A percentile compares a stretch with the other conserved stretches of the same genome.
Evolutionary conservation across 2,329 filamentous ascomycete genomes (phyloP).

Genomic region (Stromatinia cepivora): DNA sequence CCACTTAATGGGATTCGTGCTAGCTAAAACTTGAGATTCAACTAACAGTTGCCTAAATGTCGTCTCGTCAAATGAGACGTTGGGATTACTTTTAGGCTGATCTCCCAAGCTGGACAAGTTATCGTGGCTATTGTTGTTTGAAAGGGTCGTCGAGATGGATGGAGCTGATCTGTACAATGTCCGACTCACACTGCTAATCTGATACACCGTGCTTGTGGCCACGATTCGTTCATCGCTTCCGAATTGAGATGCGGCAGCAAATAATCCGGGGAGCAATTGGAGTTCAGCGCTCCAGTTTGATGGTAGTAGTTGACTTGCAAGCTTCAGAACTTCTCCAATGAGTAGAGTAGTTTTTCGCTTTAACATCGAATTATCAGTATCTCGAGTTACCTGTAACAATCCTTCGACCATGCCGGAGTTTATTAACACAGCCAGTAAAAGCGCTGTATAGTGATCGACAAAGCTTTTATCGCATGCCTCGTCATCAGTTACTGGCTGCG

Average conservation of each 20-base stretch:
- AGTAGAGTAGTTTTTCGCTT: slow-evolving; percentile 88
- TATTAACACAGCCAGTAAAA: slow-evolving; percentile 82
- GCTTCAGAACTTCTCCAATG: slow-evolving; percentile 86
- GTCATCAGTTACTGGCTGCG: slow-evolving; percentile 54
- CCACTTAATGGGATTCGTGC: slow-evolving; percentile 92
- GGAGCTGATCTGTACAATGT: slow-evolving; percentile 80
- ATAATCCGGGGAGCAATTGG: slow-evolving; percentile 83
- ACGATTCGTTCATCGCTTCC: slow-evolving; percentile 71
- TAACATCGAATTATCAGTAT: slow-evolving; percentile 66
- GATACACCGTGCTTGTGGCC: slow-evolving; percentile 89
- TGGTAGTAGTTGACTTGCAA: slow-evolving; percentile 83
- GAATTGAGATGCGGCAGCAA: slow-evolving; percentile 74
- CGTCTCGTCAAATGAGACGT: slow-evolving; percentile 58
- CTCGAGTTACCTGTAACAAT: slow-evolving; percentile 64
- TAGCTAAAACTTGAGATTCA: slow-evolving; percentile 83
- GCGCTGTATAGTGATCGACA: slow-evolving; percentile 89
- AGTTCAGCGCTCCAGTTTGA: slow-evolving; percentile 78
- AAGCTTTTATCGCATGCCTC: slow-evolving; percentile 78
- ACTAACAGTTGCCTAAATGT: slow-evolving; percentile 65
- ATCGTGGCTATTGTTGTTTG: slow-evolving; percentile 42
- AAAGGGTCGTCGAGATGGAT: slow-evolving; percentile 39
- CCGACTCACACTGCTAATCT: slow-evolving; percentile 95
- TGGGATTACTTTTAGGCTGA: slow-evolving; percentile 52
- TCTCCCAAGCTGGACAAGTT: slow-evolving; percentile 57
- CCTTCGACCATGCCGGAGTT: slow-evolving; percentile 71